Conservation (phyloP, 2,329 filamentous ascomycete species). For the Ceratocystiopsis minuta region DNA sequence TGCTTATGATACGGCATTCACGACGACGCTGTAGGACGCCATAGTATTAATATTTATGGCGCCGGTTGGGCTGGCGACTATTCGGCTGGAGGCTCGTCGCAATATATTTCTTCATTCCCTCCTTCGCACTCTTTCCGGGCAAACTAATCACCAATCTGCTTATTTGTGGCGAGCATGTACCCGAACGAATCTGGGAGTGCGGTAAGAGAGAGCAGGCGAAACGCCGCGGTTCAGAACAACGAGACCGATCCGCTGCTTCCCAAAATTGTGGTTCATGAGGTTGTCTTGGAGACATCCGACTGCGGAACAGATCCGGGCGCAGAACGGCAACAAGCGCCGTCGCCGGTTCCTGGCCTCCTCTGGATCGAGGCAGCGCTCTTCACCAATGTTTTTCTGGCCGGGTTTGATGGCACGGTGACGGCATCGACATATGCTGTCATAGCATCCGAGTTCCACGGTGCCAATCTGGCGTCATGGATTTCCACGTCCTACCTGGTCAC, state of each 20-base stretch:
- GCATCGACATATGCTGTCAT: slow-evolving; percentile 53
- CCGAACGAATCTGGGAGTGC: no score
- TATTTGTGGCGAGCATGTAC: no score
- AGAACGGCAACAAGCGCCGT: not conserved
- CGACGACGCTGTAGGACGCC: no score
- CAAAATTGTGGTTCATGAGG: not conserved
- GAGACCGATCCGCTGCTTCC: not conserved
- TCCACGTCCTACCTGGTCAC: slow-evolving; percentile 52
- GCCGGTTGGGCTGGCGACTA: no score
- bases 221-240: not conserved
- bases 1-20: not conserved
- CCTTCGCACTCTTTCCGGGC: no score
- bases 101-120: no score
- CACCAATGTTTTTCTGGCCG: slow-evolving; percentile 45
- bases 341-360: slow-evolving; percentile 23
- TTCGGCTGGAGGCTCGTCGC: no score
- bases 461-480: slow-evolving; percentile 36
- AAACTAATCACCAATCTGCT: no score
- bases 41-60: no score
- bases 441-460: slow-evolving; percentile 25
- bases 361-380: slow-evolving; percentile 45
- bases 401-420: slow-evolving; percentile 57
- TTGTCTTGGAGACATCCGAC: not conserved
- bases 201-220: no score
- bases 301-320: not conserved